Percentiles rank a stretch among this genome's conserved stretches.
These are phyloP conservation scores for Citrus inodora DNA, from an alignment of 345 rosid genomes.

Conservation along the genomic window DNA sequence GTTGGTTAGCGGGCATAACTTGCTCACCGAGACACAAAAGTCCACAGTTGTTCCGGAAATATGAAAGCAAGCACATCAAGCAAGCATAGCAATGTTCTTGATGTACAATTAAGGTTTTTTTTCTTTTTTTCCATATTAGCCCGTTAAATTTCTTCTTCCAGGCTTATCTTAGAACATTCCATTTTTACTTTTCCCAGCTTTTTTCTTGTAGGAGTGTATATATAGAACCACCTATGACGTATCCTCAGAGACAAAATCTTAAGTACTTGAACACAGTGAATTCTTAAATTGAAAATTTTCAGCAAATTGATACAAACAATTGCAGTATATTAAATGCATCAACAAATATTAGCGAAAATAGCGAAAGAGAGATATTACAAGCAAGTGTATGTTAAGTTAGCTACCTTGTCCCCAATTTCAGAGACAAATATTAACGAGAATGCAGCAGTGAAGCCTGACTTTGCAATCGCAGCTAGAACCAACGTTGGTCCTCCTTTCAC, in stretches of 20 bases:
- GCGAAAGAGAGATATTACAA: not conserved
- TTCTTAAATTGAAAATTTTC: not conserved
- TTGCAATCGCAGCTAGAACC: constrained; percentile 74
- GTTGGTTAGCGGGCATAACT: not conserved
- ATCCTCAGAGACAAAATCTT: not conserved
- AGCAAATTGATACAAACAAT: not conserved
- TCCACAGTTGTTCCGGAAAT: not conserved
- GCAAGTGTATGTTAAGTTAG: not conserved
- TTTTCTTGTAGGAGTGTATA: not conserved
- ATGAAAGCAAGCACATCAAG: not conserved
- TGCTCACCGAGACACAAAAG: not conserved
- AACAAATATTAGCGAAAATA: not conserved
- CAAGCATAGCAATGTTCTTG: not conserved
- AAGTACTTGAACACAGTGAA: not conserved
- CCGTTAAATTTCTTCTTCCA: not conserved
- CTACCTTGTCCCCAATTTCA: constrained; percentile 98
- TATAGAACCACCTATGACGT: not conserved
- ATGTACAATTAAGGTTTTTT: not conserved
- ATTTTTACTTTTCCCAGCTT: not conserved
- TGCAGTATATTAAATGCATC: not conserved
- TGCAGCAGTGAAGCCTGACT: constrained; percentile 97
- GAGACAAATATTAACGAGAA: constrained; percentile 94
- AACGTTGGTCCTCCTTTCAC: constrained; percentile 74
- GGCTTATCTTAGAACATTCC: not conserved
- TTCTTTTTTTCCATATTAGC: not conserved